These are phyloP conservation scores for Aurifilum marmelostoma DNA, from an alignment of 2,329 filamentous ascomycete species.

Conservation along the genomic window DNA sequence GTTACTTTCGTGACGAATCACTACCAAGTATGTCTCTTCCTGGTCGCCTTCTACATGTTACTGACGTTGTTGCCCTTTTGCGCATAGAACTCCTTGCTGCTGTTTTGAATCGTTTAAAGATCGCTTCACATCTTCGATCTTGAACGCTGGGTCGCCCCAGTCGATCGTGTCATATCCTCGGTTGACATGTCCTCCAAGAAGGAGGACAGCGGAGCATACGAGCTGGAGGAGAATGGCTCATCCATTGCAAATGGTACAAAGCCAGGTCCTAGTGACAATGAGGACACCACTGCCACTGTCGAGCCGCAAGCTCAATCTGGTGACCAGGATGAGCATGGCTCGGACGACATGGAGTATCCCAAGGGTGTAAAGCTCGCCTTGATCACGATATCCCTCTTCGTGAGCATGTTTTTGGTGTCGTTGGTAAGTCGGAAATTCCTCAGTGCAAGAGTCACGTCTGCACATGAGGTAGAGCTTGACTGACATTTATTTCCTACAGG, in stretches of 20 bases:
- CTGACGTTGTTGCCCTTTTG: background rate
- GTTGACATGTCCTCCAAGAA: background rate
- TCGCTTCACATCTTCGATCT: background rate
- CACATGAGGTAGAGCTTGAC: background rate
- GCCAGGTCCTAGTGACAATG: background rate
- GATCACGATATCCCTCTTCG: constrained; percentile 47
- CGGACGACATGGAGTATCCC: constrained; percentile 36
- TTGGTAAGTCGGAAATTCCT: background rate
- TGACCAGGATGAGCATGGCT: background rate
- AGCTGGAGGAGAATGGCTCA: background rate
- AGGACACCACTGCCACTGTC: background rate
- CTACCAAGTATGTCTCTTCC: background rate
- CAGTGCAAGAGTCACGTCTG: background rate
- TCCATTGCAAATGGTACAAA: background rate
- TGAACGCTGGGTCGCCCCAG: background rate
- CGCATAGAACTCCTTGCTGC: background rate
- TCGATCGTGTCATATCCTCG: background rate
- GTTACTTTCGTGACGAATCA: background rate
- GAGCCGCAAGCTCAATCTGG: background rate
- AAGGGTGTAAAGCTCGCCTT: constrained; percentile 41
- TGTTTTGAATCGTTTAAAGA: background rate
- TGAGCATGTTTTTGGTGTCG: constrained; percentile 45
- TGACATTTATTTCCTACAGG: constrained; percentile 3
- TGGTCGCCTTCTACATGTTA: background rate
- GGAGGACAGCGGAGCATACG: background rate